phyloP scores from a whole-genome alignment of 257 asterid genomes.

The Thymus mandschuricus region DNA sequence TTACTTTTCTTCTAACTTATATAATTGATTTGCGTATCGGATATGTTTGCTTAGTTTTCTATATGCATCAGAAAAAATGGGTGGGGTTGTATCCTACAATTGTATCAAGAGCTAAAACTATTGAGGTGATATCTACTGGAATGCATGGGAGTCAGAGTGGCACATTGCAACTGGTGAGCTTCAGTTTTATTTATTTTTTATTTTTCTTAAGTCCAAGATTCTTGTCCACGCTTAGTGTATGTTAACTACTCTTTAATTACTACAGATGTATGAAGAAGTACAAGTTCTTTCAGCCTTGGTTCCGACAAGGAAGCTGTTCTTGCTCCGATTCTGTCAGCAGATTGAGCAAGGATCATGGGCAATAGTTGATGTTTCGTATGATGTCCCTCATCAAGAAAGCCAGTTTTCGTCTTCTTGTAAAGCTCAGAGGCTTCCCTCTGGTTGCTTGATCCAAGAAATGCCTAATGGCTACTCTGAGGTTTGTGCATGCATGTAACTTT shows the following conservation, averaged over 20 bases:
- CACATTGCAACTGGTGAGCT: constrained; percentile 66
- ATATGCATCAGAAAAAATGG: constrained; percentile 86
- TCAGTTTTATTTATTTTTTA: too few relatives aligned
- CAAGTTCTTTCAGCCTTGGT: constrained; percentile 93
- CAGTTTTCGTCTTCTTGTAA: constrained; percentile 59
- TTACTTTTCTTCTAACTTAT: neutral
- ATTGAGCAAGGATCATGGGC: constrained; percentile 91
- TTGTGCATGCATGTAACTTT: too few relatives aligned
- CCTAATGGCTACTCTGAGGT: constrained; percentile 92
- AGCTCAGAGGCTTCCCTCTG: constrained; percentile 85
- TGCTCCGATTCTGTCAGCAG: constrained; percentile 83
- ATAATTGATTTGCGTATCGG: too few relatives aligned
- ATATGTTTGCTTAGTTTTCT: too few relatives aligned
- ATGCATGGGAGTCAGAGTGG: constrained; percentile 71
- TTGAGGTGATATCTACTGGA: constrained; percentile 78
- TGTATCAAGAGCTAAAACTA: constrained; percentile 75
- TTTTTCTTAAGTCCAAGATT: too few relatives aligned
- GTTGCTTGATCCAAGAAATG: constrained; percentile 95
- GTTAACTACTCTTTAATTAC: neutral
- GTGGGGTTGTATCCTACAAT: constrained; percentile 81
- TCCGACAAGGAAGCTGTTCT: constrained; percentile 66
- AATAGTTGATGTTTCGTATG: constrained; percentile 81
- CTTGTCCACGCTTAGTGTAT: too few relatives aligned
- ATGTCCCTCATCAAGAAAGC: constrained; percentile 64
- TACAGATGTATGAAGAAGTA: constrained; percentile 89